Conservation (phyloP, 441 rosid species). For the Mallotus japonicus region DNA sequence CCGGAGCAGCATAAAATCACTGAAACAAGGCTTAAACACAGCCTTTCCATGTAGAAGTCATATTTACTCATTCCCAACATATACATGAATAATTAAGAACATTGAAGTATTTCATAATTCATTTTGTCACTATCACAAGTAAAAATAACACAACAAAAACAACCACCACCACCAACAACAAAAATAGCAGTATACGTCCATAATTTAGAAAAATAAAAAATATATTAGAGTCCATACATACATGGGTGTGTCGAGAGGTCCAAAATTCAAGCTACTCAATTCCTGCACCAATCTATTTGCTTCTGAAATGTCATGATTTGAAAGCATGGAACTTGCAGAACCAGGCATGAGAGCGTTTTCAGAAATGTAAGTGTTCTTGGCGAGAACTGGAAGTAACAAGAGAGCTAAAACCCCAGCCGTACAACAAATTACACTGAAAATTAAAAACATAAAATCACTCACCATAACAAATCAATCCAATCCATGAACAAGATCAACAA, state of each 20-base stretch:
- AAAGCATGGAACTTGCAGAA: conserved; percentile 84
- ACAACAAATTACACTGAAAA: conserved; percentile 63
- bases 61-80: no score
- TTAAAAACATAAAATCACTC: neutral
- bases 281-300: conserved; percentile 71
- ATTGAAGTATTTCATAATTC: no score
- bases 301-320: conserved; percentile 55
- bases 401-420: conserved; percentile 70
- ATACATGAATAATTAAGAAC: no score
- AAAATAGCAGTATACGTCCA: no score
- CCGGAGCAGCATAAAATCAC: neutral
- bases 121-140: no score
- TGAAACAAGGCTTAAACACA: neutral
- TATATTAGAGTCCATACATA: conserved; percentile 23
- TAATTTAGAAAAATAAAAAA: no score
- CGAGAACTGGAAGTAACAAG: conserved; percentile 71
- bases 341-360: conserved; percentile 99
- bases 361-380: conserved; percentile 90
- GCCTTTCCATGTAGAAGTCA: no score
- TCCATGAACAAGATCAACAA: no score
- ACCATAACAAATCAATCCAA: neutral
- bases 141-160: no score
- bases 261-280: conserved; percentile 38
- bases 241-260: conserved; percentile 51
- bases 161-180: no score